Conservation (phyloP, 371 early-diverging fungal species). For the Caulochytrium protostelioides region DNA sequence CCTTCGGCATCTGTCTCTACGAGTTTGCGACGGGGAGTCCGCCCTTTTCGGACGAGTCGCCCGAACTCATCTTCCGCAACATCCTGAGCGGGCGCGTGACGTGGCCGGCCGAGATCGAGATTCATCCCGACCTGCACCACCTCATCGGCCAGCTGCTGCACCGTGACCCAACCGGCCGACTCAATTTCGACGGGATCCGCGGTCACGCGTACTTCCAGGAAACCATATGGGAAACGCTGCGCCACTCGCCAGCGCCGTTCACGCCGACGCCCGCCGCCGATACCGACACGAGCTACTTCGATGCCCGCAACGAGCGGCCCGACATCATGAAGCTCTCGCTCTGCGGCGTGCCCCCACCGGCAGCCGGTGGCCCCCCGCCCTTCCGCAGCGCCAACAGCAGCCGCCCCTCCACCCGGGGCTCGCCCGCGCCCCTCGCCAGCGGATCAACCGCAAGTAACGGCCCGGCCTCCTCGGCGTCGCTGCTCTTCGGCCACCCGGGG, state of each 20-base stretch:
- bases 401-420: too few relatives aligned
- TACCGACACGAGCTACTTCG: conserved; percentile 63
- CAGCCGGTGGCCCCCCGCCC: too few relatives aligned
- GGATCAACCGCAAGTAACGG: too few relatives aligned
- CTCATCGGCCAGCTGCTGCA: conserved; percentile 46
- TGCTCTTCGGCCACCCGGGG: too few relatives aligned
- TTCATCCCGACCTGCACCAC: too few relatives aligned
- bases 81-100: conserved; percentile 58
- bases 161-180: conserved; percentile 42
- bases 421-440: too few relatives aligned
- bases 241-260: conserved; percentile 34
- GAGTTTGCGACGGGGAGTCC: conserved; percentile 70
- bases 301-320: conserved; percentile 28
- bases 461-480: too few relatives aligned
- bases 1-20: conserved; percentile 69
- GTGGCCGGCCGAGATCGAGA: too few relatives aligned
- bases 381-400: too few relatives aligned
- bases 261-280: conserved; percentile 46
- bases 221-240: conserved; percentile 34
- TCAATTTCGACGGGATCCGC: conserved; percentile 30
- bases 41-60: conserved; percentile 62
- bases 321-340: conserved; percentile 35
- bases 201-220: conserved; percentile 32
- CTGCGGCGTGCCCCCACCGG: too few relatives aligned
- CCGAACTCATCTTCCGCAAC: conserved; percentile 60